Evolutionary conservation across 768 basidiomycete species (phyloP), one percentile per base, ranked within the genome.

Genomic region (Ramaria rubella): DNA sequence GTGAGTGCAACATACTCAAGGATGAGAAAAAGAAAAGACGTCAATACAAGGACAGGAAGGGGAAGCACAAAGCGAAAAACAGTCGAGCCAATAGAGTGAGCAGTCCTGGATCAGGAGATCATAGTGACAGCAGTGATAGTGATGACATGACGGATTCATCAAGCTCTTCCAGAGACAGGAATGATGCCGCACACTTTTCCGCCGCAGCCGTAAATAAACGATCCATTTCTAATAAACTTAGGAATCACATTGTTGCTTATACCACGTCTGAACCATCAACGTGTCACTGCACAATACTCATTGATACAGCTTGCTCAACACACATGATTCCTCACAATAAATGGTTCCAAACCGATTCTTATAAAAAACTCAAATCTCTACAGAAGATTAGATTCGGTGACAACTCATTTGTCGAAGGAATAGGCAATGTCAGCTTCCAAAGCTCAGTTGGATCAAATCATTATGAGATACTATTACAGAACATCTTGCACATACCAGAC

Each of bases 401-500:
- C 36, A 38, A 61, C 31, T 61, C 60, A 17, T 12, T 31, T 7
- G 52, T 52, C 44, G 52, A 59, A 15, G 60, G 45, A 11, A 45
- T 29, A 12, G 60, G 58, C 8, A 50, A 38, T 21, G 45, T 61
- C n/a, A 11, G n/a, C 21, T 29, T 61, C 15, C 29, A 43, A 9
- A 53, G 50, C 30, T 49, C 30, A 27, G 52, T 58, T 17, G 52
- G 33, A 6, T 17, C 34, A 4, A 49, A 55, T 11, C 19, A 15
- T 21, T 26, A 31, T 36, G 49, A 49, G 21, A 46, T 46, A 11
- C 19, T 49, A 27, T 36, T 59, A 6, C 26, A 43, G 15, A 33
- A 46, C 27, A 30, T 59, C n/a, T 51, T 62, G 4, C 30, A 46
- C 4, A 52, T 62, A 33, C 61, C 61, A 19, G 30, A 21, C 15